Base-by-base conservation (phyloP, 257 asterid species). In the Catharanthus roseus region DNA sequence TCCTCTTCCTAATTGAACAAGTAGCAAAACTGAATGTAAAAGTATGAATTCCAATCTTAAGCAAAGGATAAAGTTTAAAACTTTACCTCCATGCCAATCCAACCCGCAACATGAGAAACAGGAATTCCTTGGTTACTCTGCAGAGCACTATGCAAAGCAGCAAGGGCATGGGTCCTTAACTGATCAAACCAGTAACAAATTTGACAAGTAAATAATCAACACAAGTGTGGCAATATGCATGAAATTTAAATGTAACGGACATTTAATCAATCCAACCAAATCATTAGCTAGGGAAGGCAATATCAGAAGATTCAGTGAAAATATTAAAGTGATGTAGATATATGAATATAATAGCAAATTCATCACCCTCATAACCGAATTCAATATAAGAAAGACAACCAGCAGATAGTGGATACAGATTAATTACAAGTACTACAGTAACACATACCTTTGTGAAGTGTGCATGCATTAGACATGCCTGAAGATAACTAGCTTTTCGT, bases 381-480 rank as follows among this genome's bases (percentile, higher is more conserved):
- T 69, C 51, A 36, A 36, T 11, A 62, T 62, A 34, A 62, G 47
- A 26, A 56, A 56, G 36, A 62, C 29, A 62, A 8, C 44, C 6
- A 62, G 18, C 31, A 1, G 28, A 19, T 24, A n/a, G 45, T 21
- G 16, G 29, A 36, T 34, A 10, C 47, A 34, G 21, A 18, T 29
- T 6, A 23, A n/a, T 23, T 1, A 66, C 51, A 45, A 1, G n/a
- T 57, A 67, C 19, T 77, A 68, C 63, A 58, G 77, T 50, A 75
- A 72, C n/a, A 56, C 75, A 70, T 83, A 93, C 99, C 96, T 93
- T 93, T 38, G 97, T 87, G 80, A 93, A 93, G 85, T 93, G 99
- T 74, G 99, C 99, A 79, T 93, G 99, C 96, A 91, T 93, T 75
- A 93, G 81, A 83, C 99, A 93, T 57, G 96, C 96, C 80, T 93